A percentile compares a stretch with the other conserved stretches of the same genome.
Evolutionary conservation across 2,329 filamentous ascomycete species (phyloP).

Genomic region (Coleophoma eucalyptorum): DNA sequence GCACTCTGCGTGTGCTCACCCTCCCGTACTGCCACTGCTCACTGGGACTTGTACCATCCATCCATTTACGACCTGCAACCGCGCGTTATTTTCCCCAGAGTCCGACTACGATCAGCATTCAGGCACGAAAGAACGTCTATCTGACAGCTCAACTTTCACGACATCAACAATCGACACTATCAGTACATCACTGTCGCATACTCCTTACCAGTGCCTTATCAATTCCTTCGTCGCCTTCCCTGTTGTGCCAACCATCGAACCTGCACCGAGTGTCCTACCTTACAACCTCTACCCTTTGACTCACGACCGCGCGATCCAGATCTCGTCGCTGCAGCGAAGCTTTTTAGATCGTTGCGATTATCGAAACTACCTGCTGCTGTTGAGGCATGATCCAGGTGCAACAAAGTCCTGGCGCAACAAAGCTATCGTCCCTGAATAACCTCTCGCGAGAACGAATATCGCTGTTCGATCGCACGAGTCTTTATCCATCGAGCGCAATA

Average conservation of each 20-base stretch:
- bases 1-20: too few species aligned
- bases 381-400: constrained; percentile 22
- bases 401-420: constrained; percentile 11
- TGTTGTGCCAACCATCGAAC: too few species aligned
- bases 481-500: constrained; percentile 6
- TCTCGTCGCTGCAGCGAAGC: constrained; percentile 6
- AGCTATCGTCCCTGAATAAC: constrained; percentile 8
- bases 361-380: constrained; percentile 6
- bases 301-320: constrained; percentile 1
- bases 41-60: too few species aligned
- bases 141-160: neutral
- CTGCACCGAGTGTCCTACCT: too few species aligned
- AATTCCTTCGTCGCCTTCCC: too few species aligned
- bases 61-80: too few species aligned
- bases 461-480: constrained; percentile 16
- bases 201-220: too few species aligned
- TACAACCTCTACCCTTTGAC: neutral
- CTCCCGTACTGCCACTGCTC: too few species aligned
- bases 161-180: too few species aligned
- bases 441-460: constrained; percentile 11
- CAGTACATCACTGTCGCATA: too few species aligned
- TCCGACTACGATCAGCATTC: neutral
- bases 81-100: too few species aligned
- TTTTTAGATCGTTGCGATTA: constrained; percentile 10
- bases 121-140: neutral